Evolutionary conservation across 129 eudicot genomes (phyloP).

Genomic region (Cynara cardunculus): DNA sequence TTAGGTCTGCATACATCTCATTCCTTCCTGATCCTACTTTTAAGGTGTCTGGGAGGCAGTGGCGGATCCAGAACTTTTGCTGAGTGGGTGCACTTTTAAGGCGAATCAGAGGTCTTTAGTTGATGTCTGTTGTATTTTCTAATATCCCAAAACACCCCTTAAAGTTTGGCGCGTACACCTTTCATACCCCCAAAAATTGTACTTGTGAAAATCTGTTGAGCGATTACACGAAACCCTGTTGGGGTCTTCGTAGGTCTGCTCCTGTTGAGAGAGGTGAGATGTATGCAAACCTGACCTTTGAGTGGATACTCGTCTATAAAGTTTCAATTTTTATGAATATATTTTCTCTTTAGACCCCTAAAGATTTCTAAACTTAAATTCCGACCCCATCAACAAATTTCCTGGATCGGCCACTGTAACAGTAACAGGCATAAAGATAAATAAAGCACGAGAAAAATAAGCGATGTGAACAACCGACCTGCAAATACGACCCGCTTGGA

Average conservation of each 20-base stretch:
- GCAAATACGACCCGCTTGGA: constrained; percentile 13
- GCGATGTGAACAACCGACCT: constrained; percentile 16
- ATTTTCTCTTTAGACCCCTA: neutral
- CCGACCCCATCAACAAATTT: neutral
- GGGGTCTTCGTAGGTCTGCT: too few species aligned
- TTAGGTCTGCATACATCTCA: neutral
- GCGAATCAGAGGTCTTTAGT: neutral
- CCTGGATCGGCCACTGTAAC: neutral
- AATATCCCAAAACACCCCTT: neutral
- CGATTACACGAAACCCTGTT: too few species aligned
- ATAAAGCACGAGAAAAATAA: neutral
- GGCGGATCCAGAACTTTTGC: neutral
- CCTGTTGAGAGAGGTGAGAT: too few species aligned
- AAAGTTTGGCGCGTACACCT: too few species aligned
- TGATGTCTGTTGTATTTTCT: neutral
- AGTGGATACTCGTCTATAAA: too few species aligned
- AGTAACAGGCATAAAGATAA: neutral
- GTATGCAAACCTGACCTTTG: too few species aligned
- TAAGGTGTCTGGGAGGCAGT: neutral
- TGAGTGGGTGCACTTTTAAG: neutral
- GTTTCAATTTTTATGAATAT: neutral
- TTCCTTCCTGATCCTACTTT: too few species aligned
- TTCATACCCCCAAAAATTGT: too few species aligned
- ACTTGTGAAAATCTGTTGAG: too few species aligned
- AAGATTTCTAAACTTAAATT: neutral